Conservation (phyloP, 495 filamentous ascomycete species). For the Xylaria bambusicola region DNA sequence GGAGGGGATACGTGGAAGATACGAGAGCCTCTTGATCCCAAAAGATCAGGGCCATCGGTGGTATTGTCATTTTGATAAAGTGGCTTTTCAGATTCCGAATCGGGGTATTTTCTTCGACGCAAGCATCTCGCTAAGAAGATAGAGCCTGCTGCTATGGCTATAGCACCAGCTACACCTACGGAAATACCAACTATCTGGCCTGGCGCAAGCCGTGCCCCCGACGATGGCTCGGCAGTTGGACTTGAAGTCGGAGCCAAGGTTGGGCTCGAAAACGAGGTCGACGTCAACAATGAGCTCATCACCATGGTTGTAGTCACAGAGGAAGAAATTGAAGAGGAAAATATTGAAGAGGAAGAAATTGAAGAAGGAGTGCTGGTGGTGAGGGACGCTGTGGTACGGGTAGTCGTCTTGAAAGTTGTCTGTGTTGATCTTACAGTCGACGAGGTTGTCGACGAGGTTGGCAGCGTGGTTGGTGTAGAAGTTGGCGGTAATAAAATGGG, state of each 20-base stretch:
- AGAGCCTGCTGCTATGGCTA: constrained; percentile 39
- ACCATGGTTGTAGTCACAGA: constrained; percentile 17
- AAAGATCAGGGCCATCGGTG: constrained; percentile 8
- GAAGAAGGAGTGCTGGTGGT: constrained; percentile 14
- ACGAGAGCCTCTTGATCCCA: constrained; percentile 9
- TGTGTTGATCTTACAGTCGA: constrained; percentile 12
- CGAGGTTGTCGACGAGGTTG: constrained; percentile 18
- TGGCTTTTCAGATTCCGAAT: constrained; percentile 38
- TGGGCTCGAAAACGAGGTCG: constrained; percentile 10
- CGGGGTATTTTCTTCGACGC: constrained; percentile 36
- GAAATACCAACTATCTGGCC: constrained; percentile 51
- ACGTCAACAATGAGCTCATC: constrained; percentile 5
- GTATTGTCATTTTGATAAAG: constrained; percentile 27
- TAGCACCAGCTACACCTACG: constrained; percentile 44
- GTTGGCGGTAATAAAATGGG: constrained; percentile 27
- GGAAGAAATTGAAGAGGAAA: constrained; percentile 21
- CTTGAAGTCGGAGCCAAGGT: constrained; percentile 4
- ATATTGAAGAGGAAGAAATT: constrained; percentile 17
- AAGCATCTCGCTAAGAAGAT: constrained; percentile 45
- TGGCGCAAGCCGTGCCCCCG: constrained; percentile 30
- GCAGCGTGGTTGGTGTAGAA: constrained; percentile 13
- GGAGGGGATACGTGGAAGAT: constrained; percentile 37
- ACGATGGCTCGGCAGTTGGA: constrained; percentile 11
- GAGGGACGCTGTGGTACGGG: constrained; percentile 19
- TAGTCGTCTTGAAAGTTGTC: constrained; percentile 19